Conservation (phyloP, 257 asterid genomes). For the Henckelia pumila region DNA sequence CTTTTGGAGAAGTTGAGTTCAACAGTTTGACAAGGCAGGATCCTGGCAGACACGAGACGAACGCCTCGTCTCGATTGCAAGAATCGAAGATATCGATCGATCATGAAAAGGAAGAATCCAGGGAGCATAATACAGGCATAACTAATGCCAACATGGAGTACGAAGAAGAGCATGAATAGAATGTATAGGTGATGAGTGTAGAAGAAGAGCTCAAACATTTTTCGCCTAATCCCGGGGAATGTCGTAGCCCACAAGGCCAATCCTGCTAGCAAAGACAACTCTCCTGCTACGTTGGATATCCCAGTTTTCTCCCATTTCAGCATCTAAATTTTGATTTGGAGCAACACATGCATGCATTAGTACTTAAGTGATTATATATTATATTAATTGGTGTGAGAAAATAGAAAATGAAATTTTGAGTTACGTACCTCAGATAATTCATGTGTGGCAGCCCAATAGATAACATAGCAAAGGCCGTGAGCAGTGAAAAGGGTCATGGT, state of each 20-base stretch:
- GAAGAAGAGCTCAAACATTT: constrained; percentile 74
- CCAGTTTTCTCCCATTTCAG: constrained; percentile 58
- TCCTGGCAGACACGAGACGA: constrained; percentile 57
- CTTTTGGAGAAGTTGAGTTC: constrained; percentile 78
- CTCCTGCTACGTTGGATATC: constrained; percentile 73
- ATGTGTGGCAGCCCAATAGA: constrained; percentile 53
- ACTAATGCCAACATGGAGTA: constrained; percentile 64
- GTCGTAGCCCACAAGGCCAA: constrained; percentile 66
- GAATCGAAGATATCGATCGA: constrained; percentile 73
- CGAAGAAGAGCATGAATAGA: constrained; percentile 64
- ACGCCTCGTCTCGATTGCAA: constrained; percentile 63
- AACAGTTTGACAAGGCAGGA: constrained; percentile 52
- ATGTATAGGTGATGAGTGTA: constrained; percentile 79
- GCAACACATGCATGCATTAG: too few relatives aligned
- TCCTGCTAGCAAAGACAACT: constrained; percentile 65
- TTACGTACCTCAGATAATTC: constrained; percentile 42
- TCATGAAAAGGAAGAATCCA: constrained; percentile 76
- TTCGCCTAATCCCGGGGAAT: constrained; percentile 62
- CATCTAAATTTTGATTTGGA: constrained; percentile 43
- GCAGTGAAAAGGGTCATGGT: constrained; percentile 63
- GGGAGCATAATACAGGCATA: constrained; percentile 66
- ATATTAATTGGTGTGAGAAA: too few relatives aligned
- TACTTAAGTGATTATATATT: too few relatives aligned
- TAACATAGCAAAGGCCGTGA: constrained; percentile 60
- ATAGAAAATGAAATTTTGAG: too few relatives aligned